Conservation (phyloP, 148 eudicot genomes). For the Chenopodium berlandieri region DNA sequence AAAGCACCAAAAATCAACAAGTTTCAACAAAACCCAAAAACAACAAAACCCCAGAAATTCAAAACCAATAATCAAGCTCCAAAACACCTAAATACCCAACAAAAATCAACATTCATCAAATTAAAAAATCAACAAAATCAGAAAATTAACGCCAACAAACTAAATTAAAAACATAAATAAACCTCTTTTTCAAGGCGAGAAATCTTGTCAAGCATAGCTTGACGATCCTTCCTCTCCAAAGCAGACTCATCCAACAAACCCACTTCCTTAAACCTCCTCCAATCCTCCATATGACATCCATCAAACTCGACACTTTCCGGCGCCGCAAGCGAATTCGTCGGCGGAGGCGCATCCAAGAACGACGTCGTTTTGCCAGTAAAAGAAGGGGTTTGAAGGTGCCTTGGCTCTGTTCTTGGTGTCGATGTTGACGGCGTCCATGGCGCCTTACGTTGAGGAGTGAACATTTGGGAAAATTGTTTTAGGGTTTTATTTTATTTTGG, state of each 20-base stretch:
- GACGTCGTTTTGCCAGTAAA: constrained; percentile 58
- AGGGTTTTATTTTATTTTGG: not conserved
- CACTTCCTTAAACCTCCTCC: constrained; percentile 76
- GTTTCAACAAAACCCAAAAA: not conserved
- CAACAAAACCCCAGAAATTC: not conserved
- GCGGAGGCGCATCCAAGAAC: constrained; percentile 58
- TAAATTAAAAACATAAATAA: not conserved
- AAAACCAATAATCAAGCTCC: not conserved
- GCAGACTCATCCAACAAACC: constrained; percentile 66
- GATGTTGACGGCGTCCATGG: constrained; percentile 36
- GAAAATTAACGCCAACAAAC: not conserved
- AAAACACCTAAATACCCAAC: not conserved
- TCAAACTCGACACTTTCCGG: constrained; percentile 16
- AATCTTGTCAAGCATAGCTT: constrained; percentile 41
- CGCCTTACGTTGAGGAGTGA: constrained; percentile 53
- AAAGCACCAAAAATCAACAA: too few species aligned
- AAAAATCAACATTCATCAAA: not conserved
- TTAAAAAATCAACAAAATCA: not conserved
- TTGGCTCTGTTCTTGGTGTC: constrained; percentile 29
- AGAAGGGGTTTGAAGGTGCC: constrained; percentile 11
- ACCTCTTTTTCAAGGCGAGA: constrained; percentile 71
- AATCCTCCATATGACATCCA: constrained; percentile 49
- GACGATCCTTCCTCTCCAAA: constrained; percentile 58
- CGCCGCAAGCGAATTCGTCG: constrained; percentile 38
- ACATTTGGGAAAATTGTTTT: constrained; percentile 28